Conservation (phyloP, 306 rosid genomes). For the Pyrus communis region DNA sequence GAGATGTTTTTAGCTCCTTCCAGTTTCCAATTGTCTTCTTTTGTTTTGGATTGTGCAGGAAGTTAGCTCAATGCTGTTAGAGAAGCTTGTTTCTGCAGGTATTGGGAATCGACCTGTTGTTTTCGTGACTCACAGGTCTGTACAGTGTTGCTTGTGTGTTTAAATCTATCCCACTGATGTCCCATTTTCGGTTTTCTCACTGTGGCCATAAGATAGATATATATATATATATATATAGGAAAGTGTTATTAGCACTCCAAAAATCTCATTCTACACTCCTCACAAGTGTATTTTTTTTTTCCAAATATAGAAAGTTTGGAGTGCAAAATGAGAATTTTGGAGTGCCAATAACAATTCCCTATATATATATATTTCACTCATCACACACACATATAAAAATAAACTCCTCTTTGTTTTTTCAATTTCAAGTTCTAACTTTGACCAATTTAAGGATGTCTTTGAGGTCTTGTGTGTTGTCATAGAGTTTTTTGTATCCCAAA, state of each 20-base stretch:
- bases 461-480: neutral
- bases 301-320: too few relatives aligned
- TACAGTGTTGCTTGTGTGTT: slow-evolving; percentile 5
- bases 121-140: slow-evolving; percentile 88
- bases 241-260: too few relatives aligned
- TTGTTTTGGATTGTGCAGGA: slow-evolving; percentile 53
- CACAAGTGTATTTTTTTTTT: too few relatives aligned
- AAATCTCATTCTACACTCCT: too few relatives aligned
- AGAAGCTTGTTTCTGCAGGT: slow-evolving; percentile 89
- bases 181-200: neutral
- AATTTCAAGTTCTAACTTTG: neutral
- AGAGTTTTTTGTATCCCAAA: neutral
- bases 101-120: slow-evolving; percentile 90
- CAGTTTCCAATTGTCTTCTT: neutral
- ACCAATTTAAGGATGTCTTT: neutral
- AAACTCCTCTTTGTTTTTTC: neutral
- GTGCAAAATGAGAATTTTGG: too few relatives aligned
- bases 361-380: too few relatives aligned
- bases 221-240: too few relatives aligned
- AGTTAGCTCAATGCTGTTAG: slow-evolving; percentile 89
- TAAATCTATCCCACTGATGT: neutral
- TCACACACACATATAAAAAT: neutral
- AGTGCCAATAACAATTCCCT: too few relatives aligned
- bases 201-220: neutral
- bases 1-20: neutral